Evolutionary conservation across 257 asterid species (phyloP).

Genomic region (Solanum sitiens): DNA sequence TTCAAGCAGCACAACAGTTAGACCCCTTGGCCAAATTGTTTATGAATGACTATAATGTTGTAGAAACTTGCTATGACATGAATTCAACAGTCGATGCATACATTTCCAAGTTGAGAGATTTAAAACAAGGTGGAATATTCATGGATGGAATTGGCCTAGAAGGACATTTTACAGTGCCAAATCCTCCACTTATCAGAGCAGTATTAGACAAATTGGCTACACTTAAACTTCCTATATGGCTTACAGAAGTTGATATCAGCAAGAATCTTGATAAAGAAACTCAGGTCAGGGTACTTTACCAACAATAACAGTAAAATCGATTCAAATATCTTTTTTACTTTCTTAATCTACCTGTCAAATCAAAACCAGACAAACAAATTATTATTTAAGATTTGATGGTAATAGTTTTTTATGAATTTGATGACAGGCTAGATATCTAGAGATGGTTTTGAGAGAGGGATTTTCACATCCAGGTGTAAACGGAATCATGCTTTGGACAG

Average conservation of each 20-base stretch:
- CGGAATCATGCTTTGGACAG: slow-evolving; percentile 56
- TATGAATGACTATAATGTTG: slow-evolving; percentile 36
- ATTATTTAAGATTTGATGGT: neutral
- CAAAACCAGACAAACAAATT: neutral
- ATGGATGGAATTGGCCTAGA: slow-evolving; percentile 43
- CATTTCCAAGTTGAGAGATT: slow-evolving; percentile 22
- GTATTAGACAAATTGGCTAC: slow-evolving; percentile 37
- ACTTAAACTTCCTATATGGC: slow-evolving; percentile 38
- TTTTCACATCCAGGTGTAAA: slow-evolving; percentile 49
- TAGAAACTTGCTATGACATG: slow-evolving; percentile 33
- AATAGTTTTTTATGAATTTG: neutral
- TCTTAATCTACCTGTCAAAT: neutral
- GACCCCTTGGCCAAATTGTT: slow-evolving; percentile 41
- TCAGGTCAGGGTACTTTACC: slow-evolving; percentile 24
- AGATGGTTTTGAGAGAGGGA: slow-evolving; percentile 32
- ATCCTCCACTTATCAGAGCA: slow-evolving; percentile 38
- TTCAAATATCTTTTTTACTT: neutral
- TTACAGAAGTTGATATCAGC: slow-evolving; percentile 45
- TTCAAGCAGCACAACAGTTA: slow-evolving; percentile 15
- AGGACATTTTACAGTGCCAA: slow-evolving; percentile 39
- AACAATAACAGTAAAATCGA: neutral
- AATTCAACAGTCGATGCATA: slow-evolving; percentile 36
- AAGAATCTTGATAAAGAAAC: slow-evolving; percentile 10
- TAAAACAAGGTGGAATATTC: slow-evolving; percentile 18
- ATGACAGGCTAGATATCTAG: slow-evolving; percentile 44